phyloP scores from a whole-genome alignment of 2,329 filamentous ascomycete species.

The Teratosphaeriaceae sp. region DNA sequence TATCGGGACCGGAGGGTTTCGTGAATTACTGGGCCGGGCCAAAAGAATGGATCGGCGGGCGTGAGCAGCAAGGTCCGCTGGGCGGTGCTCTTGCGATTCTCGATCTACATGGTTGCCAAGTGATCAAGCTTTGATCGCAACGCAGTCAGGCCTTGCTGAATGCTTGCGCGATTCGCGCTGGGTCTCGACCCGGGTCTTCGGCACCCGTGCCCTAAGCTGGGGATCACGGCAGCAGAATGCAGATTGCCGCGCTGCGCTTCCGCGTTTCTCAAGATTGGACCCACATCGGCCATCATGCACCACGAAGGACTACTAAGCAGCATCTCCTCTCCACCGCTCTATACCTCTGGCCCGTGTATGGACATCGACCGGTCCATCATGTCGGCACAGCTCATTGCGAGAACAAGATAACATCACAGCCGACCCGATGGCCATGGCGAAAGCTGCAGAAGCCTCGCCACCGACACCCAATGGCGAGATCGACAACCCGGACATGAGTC shows the following conservation, averaged over 20 bases:
- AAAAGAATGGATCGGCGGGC: slow-evolving; percentile 67
- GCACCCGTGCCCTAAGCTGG: neutral
- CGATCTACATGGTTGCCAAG: slow-evolving; percentile 50
- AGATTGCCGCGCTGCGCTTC: slow-evolving; percentile 1
- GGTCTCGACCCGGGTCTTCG: neutral
- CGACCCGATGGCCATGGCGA: no score
- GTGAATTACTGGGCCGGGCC: slow-evolving; percentile 71
- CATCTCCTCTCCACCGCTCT: no score
- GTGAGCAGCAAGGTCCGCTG: slow-evolving; percentile 67
- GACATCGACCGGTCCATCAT: no score
- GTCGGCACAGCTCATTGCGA: no score
- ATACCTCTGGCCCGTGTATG: no score
- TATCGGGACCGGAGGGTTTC: slow-evolving; percentile 90
- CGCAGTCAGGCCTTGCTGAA: neutral
- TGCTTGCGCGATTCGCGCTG: neutral
- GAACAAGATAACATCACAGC: no score
- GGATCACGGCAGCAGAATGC: neutral
- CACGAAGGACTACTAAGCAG: no score
- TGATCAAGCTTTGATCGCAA: slow-evolving; percentile 48
- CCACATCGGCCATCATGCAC: no score
- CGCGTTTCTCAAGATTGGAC: no score
- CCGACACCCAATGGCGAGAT: neutral
- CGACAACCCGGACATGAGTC: slow-evolving; percentile 7
- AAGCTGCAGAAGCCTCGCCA: no score
- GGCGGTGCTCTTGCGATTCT: slow-evolving; percentile 61